These are phyloP conservation scores for Pythium guiyangense DNA, from an alignment of 352 stramenopile genomes.

Conservation along the genomic window DNA sequence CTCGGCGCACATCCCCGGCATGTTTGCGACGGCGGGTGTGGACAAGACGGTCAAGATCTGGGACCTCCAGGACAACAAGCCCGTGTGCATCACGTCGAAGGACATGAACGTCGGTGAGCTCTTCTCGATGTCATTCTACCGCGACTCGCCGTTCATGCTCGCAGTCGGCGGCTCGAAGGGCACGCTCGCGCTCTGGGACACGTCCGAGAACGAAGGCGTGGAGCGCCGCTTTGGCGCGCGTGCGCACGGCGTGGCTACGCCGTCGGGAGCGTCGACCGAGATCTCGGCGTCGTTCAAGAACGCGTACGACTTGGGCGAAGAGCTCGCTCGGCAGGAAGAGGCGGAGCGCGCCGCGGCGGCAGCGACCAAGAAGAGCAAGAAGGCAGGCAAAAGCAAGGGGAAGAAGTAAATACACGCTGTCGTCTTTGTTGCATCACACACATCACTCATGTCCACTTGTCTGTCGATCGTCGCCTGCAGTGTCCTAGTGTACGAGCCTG, in stretches of 20 bases:
- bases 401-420: constrained; percentile 25
- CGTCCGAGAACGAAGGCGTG: constrained; percentile 80
- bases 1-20: constrained; percentile 81
- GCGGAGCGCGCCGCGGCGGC: constrained; percentile 24
- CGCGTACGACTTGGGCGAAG: constrained; percentile 68
- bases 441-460: too few species aligned
- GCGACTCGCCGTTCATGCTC: constrained; percentile 86
- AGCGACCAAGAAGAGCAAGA: constrained; percentile 49
- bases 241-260: constrained; percentile 34
- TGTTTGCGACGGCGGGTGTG: constrained; percentile 94
- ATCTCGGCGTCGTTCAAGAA: constrained; percentile 74
- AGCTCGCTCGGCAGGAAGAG: constrained; percentile 72
- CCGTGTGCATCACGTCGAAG: constrained; percentile 86
- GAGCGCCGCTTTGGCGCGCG: constrained; percentile 81
- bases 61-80: constrained; percentile 83
- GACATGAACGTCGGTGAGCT: constrained; percentile 92
- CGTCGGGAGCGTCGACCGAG: constrained; percentile 23
- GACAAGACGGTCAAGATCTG: constrained; percentile 99
- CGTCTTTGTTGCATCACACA: background rate
- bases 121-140: constrained; percentile 89
- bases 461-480: too few species aligned
- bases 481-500: too few species aligned
- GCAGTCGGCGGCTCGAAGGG: constrained; percentile 87
- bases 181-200: constrained; percentile 88
- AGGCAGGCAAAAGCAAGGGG: constrained; percentile 31